These are phyloP conservation scores for Cylindrotheca fusiformis DNA, from an alignment of 108 stramenopile species.

Conservation along the genomic window DNA sequence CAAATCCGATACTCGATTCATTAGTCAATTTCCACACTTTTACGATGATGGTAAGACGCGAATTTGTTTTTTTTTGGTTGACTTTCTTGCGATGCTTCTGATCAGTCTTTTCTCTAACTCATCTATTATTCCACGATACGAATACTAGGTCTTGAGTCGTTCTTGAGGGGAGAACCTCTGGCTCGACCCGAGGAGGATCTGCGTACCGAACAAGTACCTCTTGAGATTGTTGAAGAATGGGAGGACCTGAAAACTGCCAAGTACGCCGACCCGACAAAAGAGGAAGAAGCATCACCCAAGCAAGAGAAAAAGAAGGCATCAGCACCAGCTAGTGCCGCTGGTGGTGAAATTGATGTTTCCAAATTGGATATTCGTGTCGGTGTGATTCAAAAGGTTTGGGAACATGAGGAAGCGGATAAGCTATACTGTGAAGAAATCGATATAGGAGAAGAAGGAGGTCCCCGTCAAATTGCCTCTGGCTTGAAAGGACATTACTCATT, in stretches of 20 bases:
- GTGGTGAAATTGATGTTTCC: slow-evolving; percentile 49
- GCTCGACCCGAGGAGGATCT: slow-evolving; percentile 4
- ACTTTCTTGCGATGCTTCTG: not conserved
- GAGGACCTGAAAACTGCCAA: slow-evolving; percentile 18
- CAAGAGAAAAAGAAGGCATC: slow-evolving; percentile 30
- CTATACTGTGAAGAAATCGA: slow-evolving; percentile 95
- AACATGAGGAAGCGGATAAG: slow-evolving; percentile 87
- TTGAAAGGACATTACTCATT: slow-evolving; percentile 70
- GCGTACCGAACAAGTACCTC: slow-evolving; percentile 11
- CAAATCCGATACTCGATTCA: slow-evolving; percentile 87
- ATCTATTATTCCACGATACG: not conserved
- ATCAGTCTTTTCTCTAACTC: not conserved
- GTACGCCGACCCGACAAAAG: not conserved
- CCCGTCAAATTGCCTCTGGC: slow-evolving; percentile 86
- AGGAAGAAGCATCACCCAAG: slow-evolving; percentile 8
- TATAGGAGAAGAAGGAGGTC: slow-evolving; percentile 76
- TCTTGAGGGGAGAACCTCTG: slow-evolving; percentile 23
- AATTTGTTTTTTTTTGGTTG: not conserved
- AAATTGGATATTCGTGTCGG: slow-evolving; percentile 83
- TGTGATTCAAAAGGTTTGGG: slow-evolving; percentile 80
- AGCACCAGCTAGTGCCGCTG: slow-evolving; percentile 1
- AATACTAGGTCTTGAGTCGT: slow-evolving; percentile 17
- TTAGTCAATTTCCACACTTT: slow-evolving; percentile 74
- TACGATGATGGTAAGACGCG: slow-evolving; percentile 29
- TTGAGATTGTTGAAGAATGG: slow-evolving; percentile 5